A percentile compares a stretch with the other conserved stretches of the same genome.
Evolutionary conservation across 2,329 filamentous ascomycete genomes (phyloP).

Genomic region (Capronia coronata): DNA sequence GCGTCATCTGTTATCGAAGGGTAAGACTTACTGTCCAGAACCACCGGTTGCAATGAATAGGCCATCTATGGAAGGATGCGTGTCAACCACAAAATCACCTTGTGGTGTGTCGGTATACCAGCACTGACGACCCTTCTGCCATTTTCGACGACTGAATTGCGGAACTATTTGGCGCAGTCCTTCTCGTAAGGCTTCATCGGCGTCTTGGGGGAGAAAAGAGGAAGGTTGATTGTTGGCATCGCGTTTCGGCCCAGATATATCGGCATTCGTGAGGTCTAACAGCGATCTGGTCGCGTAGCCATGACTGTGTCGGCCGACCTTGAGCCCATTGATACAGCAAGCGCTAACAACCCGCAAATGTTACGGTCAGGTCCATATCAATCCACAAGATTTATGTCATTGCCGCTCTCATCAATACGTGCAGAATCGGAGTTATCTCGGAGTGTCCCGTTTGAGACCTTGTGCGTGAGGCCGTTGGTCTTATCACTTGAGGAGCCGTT

Average conservation of each 20-base stretch:
- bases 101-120: constrained; percentile 71
- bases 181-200: constrained; percentile 53
- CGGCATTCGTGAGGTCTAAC: constrained; percentile 15
- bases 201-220: constrained; percentile 45
- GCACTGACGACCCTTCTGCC: constrained; percentile 57
- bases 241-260: constrained; percentile 34
- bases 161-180: constrained; percentile 58
- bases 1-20: too few species aligned
- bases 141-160: constrained; percentile 54
- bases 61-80: constrained; percentile 53
- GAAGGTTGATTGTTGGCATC: constrained; percentile 37
- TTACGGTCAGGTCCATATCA: too few species aligned
- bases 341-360: too few species aligned
- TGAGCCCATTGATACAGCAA: too few species aligned
- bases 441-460: too few species aligned
- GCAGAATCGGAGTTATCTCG: too few species aligned
- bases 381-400: too few species aligned
- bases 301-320: constrained; percentile 62
- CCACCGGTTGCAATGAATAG: constrained; percentile 48
- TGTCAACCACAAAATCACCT: constrained; percentile 64
- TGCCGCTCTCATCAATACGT: too few species aligned
- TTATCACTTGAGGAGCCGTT: too few species aligned
- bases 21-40: constrained; percentile 43
- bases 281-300: constrained; percentile 52
- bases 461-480: too few species aligned